Conservation (phyloP, 148 eudicot genomes). For the Chenopodium berlandieri region DNA sequence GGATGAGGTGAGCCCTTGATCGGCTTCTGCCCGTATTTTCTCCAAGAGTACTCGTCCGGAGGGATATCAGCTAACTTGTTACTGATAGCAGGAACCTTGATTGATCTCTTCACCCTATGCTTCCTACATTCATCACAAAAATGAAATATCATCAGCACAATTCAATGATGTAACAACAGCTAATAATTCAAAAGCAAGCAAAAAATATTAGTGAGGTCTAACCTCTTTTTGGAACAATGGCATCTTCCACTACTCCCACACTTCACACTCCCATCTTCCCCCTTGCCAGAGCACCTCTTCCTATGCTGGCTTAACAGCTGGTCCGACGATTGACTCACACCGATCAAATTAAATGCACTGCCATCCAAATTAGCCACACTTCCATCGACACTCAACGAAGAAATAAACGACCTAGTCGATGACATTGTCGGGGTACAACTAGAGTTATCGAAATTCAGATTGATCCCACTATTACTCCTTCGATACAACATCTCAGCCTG, state of each 20-base stretch:
- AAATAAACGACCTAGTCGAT: conserved; percentile 71
- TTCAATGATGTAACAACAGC: background rate
- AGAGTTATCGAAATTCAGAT: conserved; percentile 63
- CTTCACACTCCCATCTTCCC: conserved; percentile 72
- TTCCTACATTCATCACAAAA: conserved; percentile 47
- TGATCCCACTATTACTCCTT: conserved; percentile 64
- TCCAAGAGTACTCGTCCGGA: conserved; percentile 89
- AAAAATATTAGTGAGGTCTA: conserved; percentile 2
- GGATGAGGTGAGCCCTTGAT: conserved; percentile 99
- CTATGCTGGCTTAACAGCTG: conserved; percentile 50
- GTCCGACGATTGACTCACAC: conserved; percentile 52
- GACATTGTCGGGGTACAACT: conserved; percentile 71
- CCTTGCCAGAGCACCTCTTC: conserved; percentile 56
- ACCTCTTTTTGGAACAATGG: conserved; percentile 98
- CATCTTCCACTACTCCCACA: conserved; percentile 72
- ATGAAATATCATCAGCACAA: conserved; percentile 3
- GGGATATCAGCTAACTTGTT: conserved; percentile 97
- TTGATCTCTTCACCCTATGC: conserved; percentile 78
- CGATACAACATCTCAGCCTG: conserved; percentile 60
- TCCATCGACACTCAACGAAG: conserved; percentile 82
- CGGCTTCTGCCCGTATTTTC: conserved; percentile 98
- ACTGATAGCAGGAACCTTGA: conserved; percentile 95
- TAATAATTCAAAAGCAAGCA: conserved; percentile 10
- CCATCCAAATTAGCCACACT: conserved; percentile 67
- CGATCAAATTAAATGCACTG: conserved; percentile 54